A percentile compares a stretch with the other conserved stretches of the same genome.
Conservation (phyloP, 352 stramenopile species). For the Pythium insidiosum region DNA sequence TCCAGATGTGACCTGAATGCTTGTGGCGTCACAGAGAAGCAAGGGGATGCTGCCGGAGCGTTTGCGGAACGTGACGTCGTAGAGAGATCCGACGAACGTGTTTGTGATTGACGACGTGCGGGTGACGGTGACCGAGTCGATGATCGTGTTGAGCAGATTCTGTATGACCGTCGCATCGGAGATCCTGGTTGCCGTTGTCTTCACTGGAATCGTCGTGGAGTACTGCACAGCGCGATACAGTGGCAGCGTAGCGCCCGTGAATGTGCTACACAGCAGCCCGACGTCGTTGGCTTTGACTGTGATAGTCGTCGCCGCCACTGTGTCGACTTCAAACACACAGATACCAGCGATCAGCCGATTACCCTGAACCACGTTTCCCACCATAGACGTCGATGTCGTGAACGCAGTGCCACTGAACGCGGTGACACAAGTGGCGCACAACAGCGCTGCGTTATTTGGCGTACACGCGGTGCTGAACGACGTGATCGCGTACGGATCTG, state of each 20-base stretch:
- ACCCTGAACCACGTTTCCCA: conserved; percentile 2
- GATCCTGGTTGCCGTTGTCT: conserved; percentile 26
- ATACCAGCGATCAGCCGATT: conserved; percentile 37
- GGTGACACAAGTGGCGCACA: conserved; percentile 58
- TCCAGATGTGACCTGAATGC: conserved; percentile 23
- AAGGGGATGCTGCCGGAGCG: conserved; percentile 51
- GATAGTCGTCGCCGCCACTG: conserved; percentile 24
- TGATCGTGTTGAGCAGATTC: conserved; percentile 35
- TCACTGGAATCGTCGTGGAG: conserved; percentile 30
- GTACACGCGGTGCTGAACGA: conserved; percentile 52
- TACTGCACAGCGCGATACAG: conserved; percentile 56
- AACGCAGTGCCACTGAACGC: conserved; percentile 56
- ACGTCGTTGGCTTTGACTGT: conserved; percentile 30
- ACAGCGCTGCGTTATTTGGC: conserved; percentile 13
- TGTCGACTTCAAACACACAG: conserved; percentile 48
- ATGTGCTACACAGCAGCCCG: conserved; percentile 40
- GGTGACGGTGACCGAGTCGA: conserved; percentile 42
- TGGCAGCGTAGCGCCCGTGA: conserved; percentile 20
- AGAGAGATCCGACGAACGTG: conserved; percentile 48
- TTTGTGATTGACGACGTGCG: conserved; percentile 23
- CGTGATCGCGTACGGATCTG: conserved; percentile 47
- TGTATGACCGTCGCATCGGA: conserved; percentile 27
- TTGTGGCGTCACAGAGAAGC: conserved; percentile 26
- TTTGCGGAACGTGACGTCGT: conserved; percentile 55
- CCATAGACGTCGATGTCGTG: conserved; percentile 15